Evolutionary conservation across 495 filamentous ascomycete species (phyloP).

Genomic region (Xylaria acuta): DNA sequence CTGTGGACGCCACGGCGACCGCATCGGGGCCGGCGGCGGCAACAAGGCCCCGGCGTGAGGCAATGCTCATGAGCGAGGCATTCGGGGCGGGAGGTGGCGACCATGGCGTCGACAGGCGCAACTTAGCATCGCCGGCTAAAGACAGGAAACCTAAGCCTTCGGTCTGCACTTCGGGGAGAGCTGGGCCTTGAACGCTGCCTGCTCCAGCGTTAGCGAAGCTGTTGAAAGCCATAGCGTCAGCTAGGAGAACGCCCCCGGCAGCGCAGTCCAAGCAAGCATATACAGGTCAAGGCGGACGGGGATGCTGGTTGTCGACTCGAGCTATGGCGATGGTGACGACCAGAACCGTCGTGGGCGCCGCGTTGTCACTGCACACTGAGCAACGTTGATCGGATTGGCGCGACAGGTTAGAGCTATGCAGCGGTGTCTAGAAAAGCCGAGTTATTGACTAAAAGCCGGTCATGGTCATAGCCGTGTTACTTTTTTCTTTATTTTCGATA

Average conservation of each 20-base stretch:
- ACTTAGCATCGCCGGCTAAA: slow-evolving; percentile 77
- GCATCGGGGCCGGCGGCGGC: slow-evolving; percentile 86
- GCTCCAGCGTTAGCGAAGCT: slow-evolving; percentile 52
- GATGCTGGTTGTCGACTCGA: background rate
- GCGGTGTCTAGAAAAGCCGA: background rate
- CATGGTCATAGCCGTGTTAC: background rate
- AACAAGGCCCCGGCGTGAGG: slow-evolving; percentile 78
- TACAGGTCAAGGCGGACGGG: background rate
- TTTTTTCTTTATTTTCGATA: slow-evolving; percentile 9
- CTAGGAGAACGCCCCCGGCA: slow-evolving; percentile 23
- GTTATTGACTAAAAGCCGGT: slow-evolving; percentile 7
- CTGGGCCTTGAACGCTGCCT: slow-evolving; percentile 53
- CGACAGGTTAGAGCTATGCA: background rate
- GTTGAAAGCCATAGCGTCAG: slow-evolving; percentile 69
- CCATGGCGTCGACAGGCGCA: slow-evolving; percentile 84
- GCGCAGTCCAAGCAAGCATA: slow-evolving; percentile 23
- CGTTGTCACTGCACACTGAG: background rate
- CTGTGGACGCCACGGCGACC: slow-evolving; percentile 77
- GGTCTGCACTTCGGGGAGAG: slow-evolving; percentile 66
- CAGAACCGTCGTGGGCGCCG: background rate
- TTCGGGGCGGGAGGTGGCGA: slow-evolving; percentile 77
- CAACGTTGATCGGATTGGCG: background rate
- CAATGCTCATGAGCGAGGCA: slow-evolving; percentile 84
- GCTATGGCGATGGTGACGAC: background rate
- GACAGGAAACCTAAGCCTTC: slow-evolving; percentile 84